Evolutionary conservation across 805 yeast genomes (phyloP), one percentile per base, ranked within the genome.

Genomic region (Candida coquimbonensis): DNA sequence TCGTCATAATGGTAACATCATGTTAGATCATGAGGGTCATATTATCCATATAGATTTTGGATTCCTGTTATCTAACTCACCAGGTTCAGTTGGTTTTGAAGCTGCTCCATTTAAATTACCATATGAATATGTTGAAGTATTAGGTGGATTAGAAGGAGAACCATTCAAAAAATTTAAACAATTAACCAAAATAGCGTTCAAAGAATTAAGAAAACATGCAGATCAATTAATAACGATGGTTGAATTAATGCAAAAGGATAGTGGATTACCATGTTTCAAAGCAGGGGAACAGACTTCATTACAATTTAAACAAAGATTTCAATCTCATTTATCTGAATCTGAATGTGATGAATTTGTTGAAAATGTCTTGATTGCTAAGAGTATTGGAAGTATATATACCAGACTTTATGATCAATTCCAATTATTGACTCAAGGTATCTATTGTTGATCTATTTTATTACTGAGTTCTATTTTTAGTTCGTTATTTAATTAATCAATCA

Each of bases 61-160:
- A 0, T 91, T 88, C 63, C 66, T 91, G 61, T 70, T 91, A 3
- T 87, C 96, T 0, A 91, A 93, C 60, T 83, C 97, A 0, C 99
- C 99, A 0, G 99, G 99, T 4, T 84, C 96, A 41, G 89, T 93
- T 46, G 96, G 97, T 0, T 90, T 93, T 62, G 99, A 93, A 61
- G 95, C 96, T 1, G 96, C 98, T 1, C 97, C 99, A 1, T 93
- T 93, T 72, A 93, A 93, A 62, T 70, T 93, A 16, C 88, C 98
- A 0, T 72, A 73, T 48, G 99, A 93, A 57, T 93, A 93, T 55
- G 79, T 91, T 21, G 97, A 90, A 31, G 64, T 93, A 5, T 63
- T 93, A 53, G 99, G 95, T 11, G 98, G 98, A 0, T 45, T 73
- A 0, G 81, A 78, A 3, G 77, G 88, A 17, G 75, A 70, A 21